These are phyloP conservation scores for Colletotrichum trifolii DNA, from an alignment of 2,329 filamentous ascomycete genomes.

Conservation along the genomic window DNA sequence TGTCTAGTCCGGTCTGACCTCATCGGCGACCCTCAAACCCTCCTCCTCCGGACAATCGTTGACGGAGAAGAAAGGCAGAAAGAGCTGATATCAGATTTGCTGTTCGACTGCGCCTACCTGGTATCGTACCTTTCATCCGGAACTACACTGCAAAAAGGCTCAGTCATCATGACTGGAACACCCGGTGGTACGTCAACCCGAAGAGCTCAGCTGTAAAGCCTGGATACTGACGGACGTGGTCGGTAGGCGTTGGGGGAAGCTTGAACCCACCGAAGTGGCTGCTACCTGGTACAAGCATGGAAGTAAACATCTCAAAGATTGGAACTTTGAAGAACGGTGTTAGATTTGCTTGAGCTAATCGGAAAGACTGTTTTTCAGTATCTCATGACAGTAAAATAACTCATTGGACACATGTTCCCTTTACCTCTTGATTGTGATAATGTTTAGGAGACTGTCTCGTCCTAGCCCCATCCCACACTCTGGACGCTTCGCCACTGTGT, in stretches of 20 bases:
- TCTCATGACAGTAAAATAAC: background rate
- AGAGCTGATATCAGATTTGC: slow-evolving; percentile 51
- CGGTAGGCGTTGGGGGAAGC: slow-evolving; percentile 53
- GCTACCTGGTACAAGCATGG: slow-evolving; percentile 51
- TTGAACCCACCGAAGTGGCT: slow-evolving; percentile 53
- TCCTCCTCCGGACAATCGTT: slow-evolving; percentile 58
- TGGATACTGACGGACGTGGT: background rate
- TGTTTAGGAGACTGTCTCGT: too few species aligned
- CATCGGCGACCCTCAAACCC: slow-evolving; percentile 53
- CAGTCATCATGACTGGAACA: slow-evolving; percentile 59
- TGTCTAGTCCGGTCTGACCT: slow-evolving; percentile 55
- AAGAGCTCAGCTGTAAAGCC: too few species aligned
- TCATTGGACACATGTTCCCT: background rate
- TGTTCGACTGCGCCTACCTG: slow-evolving; percentile 55
- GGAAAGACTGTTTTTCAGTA: too few species aligned
- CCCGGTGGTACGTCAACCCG: slow-evolving; percentile 46
- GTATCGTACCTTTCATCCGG: slow-evolving; percentile 52
- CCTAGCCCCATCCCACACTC: too few species aligned
- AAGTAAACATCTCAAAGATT: slow-evolving; percentile 51
- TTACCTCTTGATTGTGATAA: too few species aligned
- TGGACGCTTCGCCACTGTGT: too few species aligned
- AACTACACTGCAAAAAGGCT: slow-evolving; percentile 55
- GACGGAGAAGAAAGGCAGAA: slow-evolving; percentile 61
- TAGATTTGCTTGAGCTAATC: slow-evolving; percentile 31
- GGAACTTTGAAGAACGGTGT: slow-evolving; percentile 55